A percentile compares a stretch with the other conserved stretches of the same genome.
Evolutionary conservation across 192 early-diverging fungal genomes (phyloP).

Genomic region (Coemansia sp.): DNA sequence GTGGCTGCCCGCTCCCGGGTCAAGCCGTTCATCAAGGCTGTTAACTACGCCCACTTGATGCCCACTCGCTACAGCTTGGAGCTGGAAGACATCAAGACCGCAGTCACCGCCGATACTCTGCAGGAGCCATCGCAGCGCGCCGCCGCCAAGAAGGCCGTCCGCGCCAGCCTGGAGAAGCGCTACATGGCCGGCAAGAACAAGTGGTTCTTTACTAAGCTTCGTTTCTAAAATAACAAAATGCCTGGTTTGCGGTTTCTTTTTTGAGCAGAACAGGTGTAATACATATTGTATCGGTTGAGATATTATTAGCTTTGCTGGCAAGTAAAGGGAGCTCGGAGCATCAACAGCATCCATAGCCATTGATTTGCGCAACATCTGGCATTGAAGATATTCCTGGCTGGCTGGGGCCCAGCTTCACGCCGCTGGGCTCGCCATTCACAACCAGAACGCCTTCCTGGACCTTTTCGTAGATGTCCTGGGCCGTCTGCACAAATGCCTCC

Average conservation of each 20-base stretch:
- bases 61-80: constrained; percentile 99
- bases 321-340: not conserved
- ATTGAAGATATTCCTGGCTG: constrained; percentile 61
- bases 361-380: constrained; percentile 52
- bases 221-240: constrained; percentile 63
- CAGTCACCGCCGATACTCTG: constrained; percentile 82
- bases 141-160: constrained; percentile 90
- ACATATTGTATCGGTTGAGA: too few species aligned
- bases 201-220: constrained; percentile 99
- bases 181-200: constrained; percentile 99
- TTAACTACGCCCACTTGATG: constrained; percentile 99
- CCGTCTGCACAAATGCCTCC: constrained; percentile 74
- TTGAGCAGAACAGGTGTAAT: too few species aligned
- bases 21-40: constrained; percentile 97
- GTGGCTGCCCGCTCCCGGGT: constrained; percentile 95
- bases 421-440: constrained; percentile 63
- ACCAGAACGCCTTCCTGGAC: constrained; percentile 74
- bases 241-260: not conserved
- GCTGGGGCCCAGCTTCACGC: constrained; percentile 63
- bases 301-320: not conserved
- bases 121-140: constrained; percentile 92
- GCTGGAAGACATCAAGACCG: constrained; percentile 88
- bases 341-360: constrained; percentile 45
- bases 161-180: constrained; percentile 95
- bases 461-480: constrained; percentile 77